A percentile compares a stretch with the other conserved stretches of the same genome.
Evolutionary conservation across 371 early-diverging fungal genomes (phyloP).

Genomic region (Thermomucor indicae-seudaticae): DNA sequence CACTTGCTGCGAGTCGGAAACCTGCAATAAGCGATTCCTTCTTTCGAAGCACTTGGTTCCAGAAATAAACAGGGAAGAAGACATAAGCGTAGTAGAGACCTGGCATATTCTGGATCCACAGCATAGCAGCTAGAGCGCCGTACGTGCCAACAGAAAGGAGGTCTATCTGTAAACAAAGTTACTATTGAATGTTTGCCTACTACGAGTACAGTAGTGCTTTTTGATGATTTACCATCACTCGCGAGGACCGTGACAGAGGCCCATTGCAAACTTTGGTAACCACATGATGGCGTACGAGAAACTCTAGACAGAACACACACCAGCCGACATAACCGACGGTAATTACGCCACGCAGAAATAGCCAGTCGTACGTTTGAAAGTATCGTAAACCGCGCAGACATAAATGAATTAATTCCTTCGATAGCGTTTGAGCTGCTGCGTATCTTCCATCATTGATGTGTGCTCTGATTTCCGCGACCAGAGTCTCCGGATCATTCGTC

Average conservation of each 20-base stretch:
- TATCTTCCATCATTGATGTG: slow-evolving; percentile 59
- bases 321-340: slow-evolving; percentile 91
- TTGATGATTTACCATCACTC: background rate
- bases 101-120: slow-evolving; percentile 75
- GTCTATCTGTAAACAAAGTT: slow-evolving; percentile 35
- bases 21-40: slow-evolving; percentile 15
- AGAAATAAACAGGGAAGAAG: slow-evolving; percentile 83
- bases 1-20: background rate
- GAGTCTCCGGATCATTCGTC: slow-evolving; percentile 41
- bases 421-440: slow-evolving; percentile 60
- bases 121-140: slow-evolving; percentile 36
- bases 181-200: background rate
- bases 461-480: slow-evolving; percentile 53
- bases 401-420: slow-evolving; percentile 54
- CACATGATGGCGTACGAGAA: slow-evolving; percentile 57
- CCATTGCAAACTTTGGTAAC: background rate
- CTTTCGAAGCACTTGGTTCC: slow-evolving; percentile 61
- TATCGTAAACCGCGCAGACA: slow-evolving; percentile 87
- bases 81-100: slow-evolving; percentile 81
- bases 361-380: slow-evolving; percentile 95
- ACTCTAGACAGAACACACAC: slow-evolving; percentile 80
- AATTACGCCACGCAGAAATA: slow-evolving; percentile 80
- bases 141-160: slow-evolving; percentile 34
- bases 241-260: background rate
- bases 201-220: background rate